These are phyloP conservation scores for Penicillium chermesinum DNA, from an alignment of 495 filamentous ascomycete genomes.

Conservation along the genomic window DNA sequence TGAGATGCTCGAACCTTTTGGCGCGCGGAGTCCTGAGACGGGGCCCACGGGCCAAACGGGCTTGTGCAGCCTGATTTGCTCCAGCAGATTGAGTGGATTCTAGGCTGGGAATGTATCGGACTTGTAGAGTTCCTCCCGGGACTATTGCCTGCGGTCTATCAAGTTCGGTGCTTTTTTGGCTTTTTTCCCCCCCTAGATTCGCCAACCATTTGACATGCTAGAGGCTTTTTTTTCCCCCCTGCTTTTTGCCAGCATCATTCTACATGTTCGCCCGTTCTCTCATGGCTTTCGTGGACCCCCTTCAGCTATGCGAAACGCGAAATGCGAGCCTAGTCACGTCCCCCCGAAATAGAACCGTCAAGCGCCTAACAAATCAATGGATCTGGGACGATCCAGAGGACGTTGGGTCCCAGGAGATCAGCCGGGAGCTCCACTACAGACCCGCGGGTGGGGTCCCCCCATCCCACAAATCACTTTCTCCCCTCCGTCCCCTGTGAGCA, in stretches of 20 bases:
- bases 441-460: constrained; percentile 1
- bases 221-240: not conserved
- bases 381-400: not conserved
- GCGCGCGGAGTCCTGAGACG: constrained; percentile 21
- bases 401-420: constrained; percentile 12
- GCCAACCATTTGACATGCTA: too few species aligned
- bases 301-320: not conserved
- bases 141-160: not conserved
- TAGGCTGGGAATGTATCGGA: not conserved
- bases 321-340: not conserved
- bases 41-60: too few species aligned
- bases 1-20: constrained; percentile 22
- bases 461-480: constrained; percentile 3
- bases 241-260: not conserved
- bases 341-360: not conserved
- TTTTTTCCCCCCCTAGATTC: constrained; percentile 28
- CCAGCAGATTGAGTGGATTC: too few species aligned
- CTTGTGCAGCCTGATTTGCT: too few species aligned
- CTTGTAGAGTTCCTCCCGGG: not conserved
- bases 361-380: constrained; percentile 2
- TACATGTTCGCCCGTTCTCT: not conserved
- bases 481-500: not conserved
- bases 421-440: constrained; percentile 6
- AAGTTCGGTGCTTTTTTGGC: too few species aligned
- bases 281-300: not conserved